phyloP scores from a whole-genome alignment of 1,139 yeast species.

The Debaryomyces nepalensis region DNA sequence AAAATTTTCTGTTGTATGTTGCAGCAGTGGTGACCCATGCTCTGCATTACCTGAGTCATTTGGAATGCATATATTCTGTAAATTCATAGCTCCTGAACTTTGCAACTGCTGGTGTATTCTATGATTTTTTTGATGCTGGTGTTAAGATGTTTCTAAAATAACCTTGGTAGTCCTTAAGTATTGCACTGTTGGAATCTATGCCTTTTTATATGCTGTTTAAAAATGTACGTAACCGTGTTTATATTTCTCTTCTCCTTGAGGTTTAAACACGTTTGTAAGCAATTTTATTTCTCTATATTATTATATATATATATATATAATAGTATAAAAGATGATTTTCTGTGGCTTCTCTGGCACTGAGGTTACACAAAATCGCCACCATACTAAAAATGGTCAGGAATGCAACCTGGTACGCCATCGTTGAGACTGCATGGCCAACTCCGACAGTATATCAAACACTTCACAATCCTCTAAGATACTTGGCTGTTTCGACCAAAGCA shows the following conservation, averaged over 20 bases:
- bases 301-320: background rate
- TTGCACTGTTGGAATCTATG: no score
- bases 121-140: background rate
- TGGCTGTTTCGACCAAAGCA: no score
- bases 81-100: constrained; percentile 19
- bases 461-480: no score
- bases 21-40: constrained; percentile 3
- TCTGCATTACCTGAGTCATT: constrained; percentile 11
- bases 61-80: constrained; percentile 25
- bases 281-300: no score
- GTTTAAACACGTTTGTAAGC: no score
- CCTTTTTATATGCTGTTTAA: no score
- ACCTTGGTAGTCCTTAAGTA: no score
- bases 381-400: background rate
- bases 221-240: no score
- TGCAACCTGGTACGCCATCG: background rate
- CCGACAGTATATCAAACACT: background rate
- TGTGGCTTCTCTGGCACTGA: background rate
- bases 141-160: no score
- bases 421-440: background rate
- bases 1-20: constrained; percentile 14
- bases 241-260: no score
- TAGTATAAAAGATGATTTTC: background rate
- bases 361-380: constrained; percentile 6
- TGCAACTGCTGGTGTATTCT: background rate